Evolutionary conservation across 2,329 filamentous ascomycete genomes (phyloP), one percentile per base, ranked within the genome.

Genomic region (Diaporthe sp.): DNA sequence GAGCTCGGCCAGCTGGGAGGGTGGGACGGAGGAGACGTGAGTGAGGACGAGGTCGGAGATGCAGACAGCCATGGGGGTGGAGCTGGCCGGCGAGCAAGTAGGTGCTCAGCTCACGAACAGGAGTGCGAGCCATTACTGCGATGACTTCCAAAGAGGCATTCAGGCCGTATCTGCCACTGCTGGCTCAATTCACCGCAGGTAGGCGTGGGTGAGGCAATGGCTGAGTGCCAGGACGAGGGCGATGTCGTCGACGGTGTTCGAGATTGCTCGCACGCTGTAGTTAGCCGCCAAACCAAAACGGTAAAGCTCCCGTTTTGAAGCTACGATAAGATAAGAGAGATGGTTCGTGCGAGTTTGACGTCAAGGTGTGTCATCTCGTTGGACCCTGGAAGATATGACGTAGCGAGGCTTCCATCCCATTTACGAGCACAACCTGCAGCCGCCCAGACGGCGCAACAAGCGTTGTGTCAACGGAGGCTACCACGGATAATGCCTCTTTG

Each of bases 31-130:
- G n/a, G 35, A n/a, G 71, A 37, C 19, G 71, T 37, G 30, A 70
- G 53, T 76, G 58, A 44, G 15, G 37, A 22, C 37, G 35, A 2
- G 19, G 17, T 3, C 58, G 37, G 35, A 47, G 77, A 56, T 77
- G 78, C 37, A 87, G 77, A 77, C 88, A 90, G 51, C 85, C 86
- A 58, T 79, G 80, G 4, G 80, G 81, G 19, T 82, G 81, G 25
- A 89, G 76, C 61, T 84, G 84, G 8, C 88, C 88, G 15, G 81
- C 78, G 15, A 90, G 83, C 59, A 90, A 80, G 74, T 90, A 90
- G 75, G 81, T 85, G 77, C 87, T 84, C 15, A 90, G 83, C 55
- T 85, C 83, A 10, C 82, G 77, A 4, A 85, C 83, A 35, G 86
- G 80, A 55, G 86, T 82, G 42, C 85, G 86, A 27, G 81, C 77